Conservation (phyloP, 1,284 basidiomycete genomes). For the Naganishia liquefaciens region DNA sequence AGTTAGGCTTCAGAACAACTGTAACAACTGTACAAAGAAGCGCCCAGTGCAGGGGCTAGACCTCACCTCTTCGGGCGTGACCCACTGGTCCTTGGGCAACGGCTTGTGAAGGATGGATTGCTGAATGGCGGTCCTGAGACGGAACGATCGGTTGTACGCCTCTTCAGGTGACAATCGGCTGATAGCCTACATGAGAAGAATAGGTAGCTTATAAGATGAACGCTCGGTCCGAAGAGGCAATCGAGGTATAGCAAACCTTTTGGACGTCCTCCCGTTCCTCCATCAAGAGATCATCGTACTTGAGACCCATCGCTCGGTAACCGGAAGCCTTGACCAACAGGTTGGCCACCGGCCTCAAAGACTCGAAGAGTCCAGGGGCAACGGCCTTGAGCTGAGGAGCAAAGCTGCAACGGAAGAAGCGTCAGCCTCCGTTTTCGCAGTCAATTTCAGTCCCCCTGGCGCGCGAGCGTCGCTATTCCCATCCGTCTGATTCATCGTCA, state of each 20-base stretch:
- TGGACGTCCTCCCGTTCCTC: conserved; percentile 85
- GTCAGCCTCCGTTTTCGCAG: neutral
- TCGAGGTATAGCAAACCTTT: conserved; percentile 61
- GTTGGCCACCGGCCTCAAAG: conserved; percentile 74
- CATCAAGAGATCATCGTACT: conserved; percentile 90
- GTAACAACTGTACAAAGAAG: neutral
- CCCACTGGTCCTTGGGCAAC: conserved; percentile 85
- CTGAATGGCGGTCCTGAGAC: conserved; percentile 81
- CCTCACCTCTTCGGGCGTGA: conserved; percentile 70
- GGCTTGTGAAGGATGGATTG: conserved; percentile 76
- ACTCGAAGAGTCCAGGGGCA: conserved; percentile 57
- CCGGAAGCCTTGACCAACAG: conserved; percentile 82
- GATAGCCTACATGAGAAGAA: conserved; percentile 65
- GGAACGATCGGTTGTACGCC: conserved; percentile 87
- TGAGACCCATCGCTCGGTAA: conserved; percentile 85
- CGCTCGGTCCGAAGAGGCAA: neutral
- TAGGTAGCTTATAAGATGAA: neutral
- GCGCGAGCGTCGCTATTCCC: neutral
- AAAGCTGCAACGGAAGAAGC: conserved; percentile 53
- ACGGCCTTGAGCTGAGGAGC: conserved; percentile 72
- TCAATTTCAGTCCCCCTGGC: neutral
- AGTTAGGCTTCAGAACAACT: neutral
- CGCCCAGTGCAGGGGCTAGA: conserved; percentile 24
- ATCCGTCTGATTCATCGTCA: neutral
- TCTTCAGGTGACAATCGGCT: conserved; percentile 75